phyloP scores from a whole-genome alignment of 2,329 filamentous ascomycete genomes.

The Leptographium wingfieldii region DNA sequence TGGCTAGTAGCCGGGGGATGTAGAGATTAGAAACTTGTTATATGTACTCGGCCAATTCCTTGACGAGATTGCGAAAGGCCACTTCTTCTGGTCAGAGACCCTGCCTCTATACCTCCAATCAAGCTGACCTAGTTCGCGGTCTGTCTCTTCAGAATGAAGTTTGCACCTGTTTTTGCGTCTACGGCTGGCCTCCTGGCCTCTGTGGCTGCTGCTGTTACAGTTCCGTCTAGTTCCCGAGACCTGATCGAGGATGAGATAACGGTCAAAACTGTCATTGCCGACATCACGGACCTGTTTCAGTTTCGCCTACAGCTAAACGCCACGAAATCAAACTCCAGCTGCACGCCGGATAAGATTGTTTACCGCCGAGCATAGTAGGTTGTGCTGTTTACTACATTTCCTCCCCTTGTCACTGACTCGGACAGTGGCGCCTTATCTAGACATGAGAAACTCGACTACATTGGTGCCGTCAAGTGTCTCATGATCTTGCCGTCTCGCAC shows the following conservation, averaged over 20 bases:
- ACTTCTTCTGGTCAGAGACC: no score
- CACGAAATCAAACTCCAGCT: neutral
- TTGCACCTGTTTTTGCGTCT: neutral
- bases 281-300: neutral
- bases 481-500: constrained; percentile 18
- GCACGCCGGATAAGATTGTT: neutral
- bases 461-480: constrained; percentile 25
- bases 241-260: neutral
- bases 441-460: constrained; percentile 23
- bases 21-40: no score
- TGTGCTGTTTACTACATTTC: neutral
- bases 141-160: neutral
- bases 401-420: neutral
- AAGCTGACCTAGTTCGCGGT: no score
- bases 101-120: no score
- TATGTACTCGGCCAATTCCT: no score
- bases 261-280: neutral
- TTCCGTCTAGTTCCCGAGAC: neutral
- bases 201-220: neutral
- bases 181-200: neutral
- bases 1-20: no score
- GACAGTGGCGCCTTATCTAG: constrained; percentile 19
- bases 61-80: no score
- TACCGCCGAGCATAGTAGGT: constrained; percentile 4
- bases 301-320: neutral